A percentile compares a stretch with the other conserved stretches of the same genome.
These are phyloP conservation scores for Remersonia thermophila DNA, from an alignment of 2,329 filamentous ascomycete species.

Conservation along the genomic window DNA sequence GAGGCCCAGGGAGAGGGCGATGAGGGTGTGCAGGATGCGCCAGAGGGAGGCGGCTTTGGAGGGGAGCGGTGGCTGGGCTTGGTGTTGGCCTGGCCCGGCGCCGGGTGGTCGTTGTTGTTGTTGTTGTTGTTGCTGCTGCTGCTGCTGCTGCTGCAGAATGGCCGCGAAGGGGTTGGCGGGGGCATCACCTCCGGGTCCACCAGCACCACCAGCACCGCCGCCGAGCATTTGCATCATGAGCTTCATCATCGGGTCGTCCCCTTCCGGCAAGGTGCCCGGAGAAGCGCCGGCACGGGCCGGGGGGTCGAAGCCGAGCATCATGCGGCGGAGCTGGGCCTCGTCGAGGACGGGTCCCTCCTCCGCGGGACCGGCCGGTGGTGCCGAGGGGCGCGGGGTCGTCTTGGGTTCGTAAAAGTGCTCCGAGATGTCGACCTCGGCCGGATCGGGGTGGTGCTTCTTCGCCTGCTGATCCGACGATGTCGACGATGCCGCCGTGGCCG, in stretches of 20 bases:
- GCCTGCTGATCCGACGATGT: slow-evolving; percentile 21
- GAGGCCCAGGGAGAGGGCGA: slow-evolving; percentile 56
- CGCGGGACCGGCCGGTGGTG: not conserved
- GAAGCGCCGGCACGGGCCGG: slow-evolving; percentile 11
- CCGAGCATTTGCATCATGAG: slow-evolving; percentile 67
- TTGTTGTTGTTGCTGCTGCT: slow-evolving; percentile 17
- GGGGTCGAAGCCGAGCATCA: slow-evolving; percentile 48
- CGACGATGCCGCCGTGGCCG: slow-evolving; percentile 5
- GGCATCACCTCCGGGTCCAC: slow-evolving; percentile 15
- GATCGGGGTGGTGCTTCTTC: slow-evolving; percentile 36
- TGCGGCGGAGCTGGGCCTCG: slow-evolving; percentile 51
- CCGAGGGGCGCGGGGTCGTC: slow-evolving; percentile 29
- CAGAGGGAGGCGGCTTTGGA: slow-evolving; percentile 44
- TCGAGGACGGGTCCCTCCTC: slow-evolving; percentile 20
- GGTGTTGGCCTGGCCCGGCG: slow-evolving; percentile 17
- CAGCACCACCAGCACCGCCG: slow-evolving; percentile 23
- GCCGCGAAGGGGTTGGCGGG: slow-evolving; percentile 17
- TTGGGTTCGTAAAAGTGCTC: slow-evolving; percentile 54
- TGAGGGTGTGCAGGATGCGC: slow-evolving; percentile 61
- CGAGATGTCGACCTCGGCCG: slow-evolving; percentile 71
- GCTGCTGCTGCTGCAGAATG: slow-evolving; percentile 15
- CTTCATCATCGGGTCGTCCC: slow-evolving; percentile 56
- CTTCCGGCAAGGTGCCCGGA: slow-evolving; percentile 6
- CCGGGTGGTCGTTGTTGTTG: slow-evolving; percentile 17
- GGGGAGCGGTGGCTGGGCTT: slow-evolving; percentile 18